Evolutionary conservation across 2,329 filamentous ascomycete genomes (phyloP), one percentile per base, ranked within the genome.

Genomic region (Cordyceps fumosorosea): DNA sequence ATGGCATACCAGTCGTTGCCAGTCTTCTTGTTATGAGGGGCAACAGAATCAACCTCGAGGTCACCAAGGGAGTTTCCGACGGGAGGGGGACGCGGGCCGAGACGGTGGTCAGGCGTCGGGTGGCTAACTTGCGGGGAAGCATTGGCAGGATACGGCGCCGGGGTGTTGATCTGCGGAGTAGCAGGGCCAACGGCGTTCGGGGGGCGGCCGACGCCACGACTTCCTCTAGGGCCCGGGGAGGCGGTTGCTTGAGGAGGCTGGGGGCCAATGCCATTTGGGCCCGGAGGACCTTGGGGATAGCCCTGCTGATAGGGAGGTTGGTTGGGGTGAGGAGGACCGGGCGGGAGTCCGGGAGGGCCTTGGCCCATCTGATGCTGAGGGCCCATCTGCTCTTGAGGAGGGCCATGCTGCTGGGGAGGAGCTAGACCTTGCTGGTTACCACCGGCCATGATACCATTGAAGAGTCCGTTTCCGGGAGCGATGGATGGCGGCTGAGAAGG

Each of bases 381-480:
- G 59, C 76, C 76, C 71, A 77, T 74, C 67, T 83, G 83, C 72
- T 88, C 83, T 75, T 88, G 86, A 65, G 83, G 83, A 68, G 91
- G 92, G 69, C 96, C 71, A 63, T 76, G 87, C 47, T 73, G 86
- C 69, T 85, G 84, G 66, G 92, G 92, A 68, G 96, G 87, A 64
- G 90, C 91, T 66, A 91, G 89, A 64, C 90, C 91, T 69, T 88
- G 89, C 78, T 93, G 91, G 69, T 88, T 90, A 65, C 84, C 86
- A 66, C 93, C 93, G 62, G 93, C 87, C 91, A 99, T 98, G 72
- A 98, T 96, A 62, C 91, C 92, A 68, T 91, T 92, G 72, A 99
- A 98, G 47, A 98, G 83, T 71, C 96, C 95, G 73, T 89, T 93
- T 29, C 93, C 93, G 71, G 96, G 90, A 32, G 92, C 91, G 68